A percentile compares a stretch with the other conserved stretches of the same genome.
These are phyloP conservation scores for Nidularia pulvinata DNA, from an alignment of 768 basidiomycete genomes.

Conservation along the genomic window DNA sequence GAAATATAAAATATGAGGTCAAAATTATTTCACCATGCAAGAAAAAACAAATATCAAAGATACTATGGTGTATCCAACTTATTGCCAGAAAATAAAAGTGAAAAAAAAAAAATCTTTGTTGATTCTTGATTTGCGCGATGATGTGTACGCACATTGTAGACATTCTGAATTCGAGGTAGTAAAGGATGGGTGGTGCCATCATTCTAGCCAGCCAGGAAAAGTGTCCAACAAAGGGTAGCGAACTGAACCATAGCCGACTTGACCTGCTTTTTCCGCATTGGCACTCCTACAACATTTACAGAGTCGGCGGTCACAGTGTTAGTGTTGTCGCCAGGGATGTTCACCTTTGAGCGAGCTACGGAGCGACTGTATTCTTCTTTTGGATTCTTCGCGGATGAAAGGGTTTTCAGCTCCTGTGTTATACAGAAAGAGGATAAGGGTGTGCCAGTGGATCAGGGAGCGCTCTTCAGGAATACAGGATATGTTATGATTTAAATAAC, in stretches of 20 bases:
- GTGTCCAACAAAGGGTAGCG: constrained; percentile 39
- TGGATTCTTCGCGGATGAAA: no score
- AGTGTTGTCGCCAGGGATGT: no score
- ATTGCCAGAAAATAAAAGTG: neutral
- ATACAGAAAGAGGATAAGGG: no score
- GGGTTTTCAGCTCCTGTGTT: no score
- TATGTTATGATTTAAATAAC: no score
- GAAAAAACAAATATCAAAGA: constrained; percentile 56
- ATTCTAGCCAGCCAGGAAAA: constrained; percentile 68
- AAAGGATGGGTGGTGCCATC: constrained; percentile 71
- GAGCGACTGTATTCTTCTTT: no score
- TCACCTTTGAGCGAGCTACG: no score
- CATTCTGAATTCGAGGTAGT: constrained; percentile 59
- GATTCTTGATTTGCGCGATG: neutral
- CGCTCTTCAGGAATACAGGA: no score
- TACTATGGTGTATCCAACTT: constrained; percentile 53
- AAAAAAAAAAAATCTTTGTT: neutral
- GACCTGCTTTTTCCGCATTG: constrained; percentile 6
- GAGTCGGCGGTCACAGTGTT: no score
- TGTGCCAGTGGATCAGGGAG: no score
- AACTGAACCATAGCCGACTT: constrained; percentile 37
- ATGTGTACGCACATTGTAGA: constrained; percentile 47
- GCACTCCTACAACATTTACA: neutral
- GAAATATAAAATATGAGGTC: no score
- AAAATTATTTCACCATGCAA: no score